Evolutionary conservation across 2,329 filamentous ascomycete species (phyloP), one percentile per base, ranked within the genome.

Genomic region (Lachnellula arida): DNA sequence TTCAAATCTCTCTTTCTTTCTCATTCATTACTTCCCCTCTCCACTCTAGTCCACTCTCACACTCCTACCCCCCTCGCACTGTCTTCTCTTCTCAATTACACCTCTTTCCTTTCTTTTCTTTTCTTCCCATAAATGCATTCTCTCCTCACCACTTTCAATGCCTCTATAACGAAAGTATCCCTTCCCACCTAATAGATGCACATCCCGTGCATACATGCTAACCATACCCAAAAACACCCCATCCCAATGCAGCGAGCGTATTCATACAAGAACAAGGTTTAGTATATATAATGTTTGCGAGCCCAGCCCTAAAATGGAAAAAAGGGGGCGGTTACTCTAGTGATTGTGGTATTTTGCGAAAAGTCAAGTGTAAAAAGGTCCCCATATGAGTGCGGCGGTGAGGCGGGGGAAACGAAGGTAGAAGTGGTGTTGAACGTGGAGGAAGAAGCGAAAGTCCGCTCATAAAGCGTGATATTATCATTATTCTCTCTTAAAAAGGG

Each of bases 291-390:
- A 17, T 5, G 3, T 11, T 42, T n/a, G 42, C 42, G 42, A 44
- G 42, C 42, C 42, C 42, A 44, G 42, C 42, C 42, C 42, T 14
- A 11, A 23, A 44, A n/a, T 8, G 48, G 55, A 51, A 56, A 37
- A 57, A 51, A 56, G 53, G 53, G 39, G 62, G 64, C 65, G 65
- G 67, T 67, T 58, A 68, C 66, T 68, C 66, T 64, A 69, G 64
- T 65, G 67, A 69, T 64, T 40, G 61, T 65, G 58, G 55, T 61
- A 62, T 62, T 54, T 60, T 53, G 40, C 8, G 40, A 57, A 15
- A 47, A 32, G 44, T 51, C 56, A 53, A 56, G 11, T 12, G 37
- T 40, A 40, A 40, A 40, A 40, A n/a, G n/a, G 15, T 39, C 12
- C 15, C 17, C 37, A 19, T 19, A 19, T 1, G 19, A 19, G 15